Percentiles rank a stretch among this genome's conserved stretches.
Evolutionary conservation across 2,329 filamentous ascomycete genomes (phyloP).

Genomic region (Trematosphaeria pertusa): DNA sequence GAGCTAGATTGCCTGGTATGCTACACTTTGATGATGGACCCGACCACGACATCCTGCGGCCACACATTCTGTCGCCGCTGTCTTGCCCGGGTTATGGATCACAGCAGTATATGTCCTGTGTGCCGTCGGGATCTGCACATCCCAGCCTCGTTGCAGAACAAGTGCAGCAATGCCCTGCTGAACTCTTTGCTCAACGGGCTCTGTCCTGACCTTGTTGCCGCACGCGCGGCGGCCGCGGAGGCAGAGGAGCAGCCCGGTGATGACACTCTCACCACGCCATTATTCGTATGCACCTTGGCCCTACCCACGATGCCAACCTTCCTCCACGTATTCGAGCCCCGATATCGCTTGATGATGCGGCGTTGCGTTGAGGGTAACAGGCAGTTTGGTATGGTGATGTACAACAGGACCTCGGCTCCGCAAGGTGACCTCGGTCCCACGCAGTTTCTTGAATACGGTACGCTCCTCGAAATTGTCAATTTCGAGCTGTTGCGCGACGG

Average conservation of each 20-base stretch:
- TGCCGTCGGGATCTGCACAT: slow-evolving; percentile 73
- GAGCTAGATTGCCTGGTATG: slow-evolving; percentile 92
- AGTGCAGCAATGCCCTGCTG: slow-evolving; percentile 69
- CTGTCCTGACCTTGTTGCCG: slow-evolving; percentile 69
- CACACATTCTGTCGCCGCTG: slow-evolving; percentile 89
- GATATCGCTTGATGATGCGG: slow-evolving; percentile 88
- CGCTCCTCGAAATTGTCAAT: slow-evolving; percentile 76
- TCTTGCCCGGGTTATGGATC: slow-evolving; percentile 76
- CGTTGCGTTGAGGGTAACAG: slow-evolving; percentile 75
- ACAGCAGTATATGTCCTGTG: slow-evolving; percentile 79
- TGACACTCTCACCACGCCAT: slow-evolving; percentile 64
- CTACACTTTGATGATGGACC: slow-evolving; percentile 80
- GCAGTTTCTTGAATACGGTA: slow-evolving; percentile 77
- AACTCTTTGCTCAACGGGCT: slow-evolving; percentile 69
- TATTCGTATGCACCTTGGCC: slow-evolving; percentile 83
- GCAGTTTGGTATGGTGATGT: slow-evolving; percentile 86
- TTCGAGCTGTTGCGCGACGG: slow-evolving; percentile 79
- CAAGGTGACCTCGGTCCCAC: slow-evolving; percentile 61
- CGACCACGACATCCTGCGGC: slow-evolving; percentile 83
- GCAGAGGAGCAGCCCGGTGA: slow-evolving; percentile 64
- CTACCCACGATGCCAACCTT: slow-evolving; percentile 85
- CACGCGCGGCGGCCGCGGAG: slow-evolving; percentile 63
- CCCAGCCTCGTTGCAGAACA: slow-evolving; percentile 56
- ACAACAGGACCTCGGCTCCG: slow-evolving; percentile 61
- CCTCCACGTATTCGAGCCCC: slow-evolving; percentile 89